Evolutionary conservation across 73 alveolate genomes (phyloP).

Genomic region (Uronychia setigera): DNA sequence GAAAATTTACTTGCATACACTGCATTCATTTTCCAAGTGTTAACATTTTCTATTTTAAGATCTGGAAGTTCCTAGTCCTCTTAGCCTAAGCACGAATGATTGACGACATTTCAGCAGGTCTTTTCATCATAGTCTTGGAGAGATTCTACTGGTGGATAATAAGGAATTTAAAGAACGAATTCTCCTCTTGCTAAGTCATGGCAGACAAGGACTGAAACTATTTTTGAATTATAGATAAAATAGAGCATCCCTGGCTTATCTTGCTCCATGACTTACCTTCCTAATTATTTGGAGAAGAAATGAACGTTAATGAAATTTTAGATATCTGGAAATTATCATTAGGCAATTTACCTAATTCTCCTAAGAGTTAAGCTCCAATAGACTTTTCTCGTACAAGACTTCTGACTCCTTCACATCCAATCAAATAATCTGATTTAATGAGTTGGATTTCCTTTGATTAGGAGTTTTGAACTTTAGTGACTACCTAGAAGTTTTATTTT

Average conservation of each 20-base stretch:
- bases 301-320: conserved; percentile 70
- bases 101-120: not conserved
- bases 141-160: conserved; percentile 65
- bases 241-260: conserved; percentile 66
- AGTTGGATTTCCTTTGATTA: not conserved
- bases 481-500: not conserved
- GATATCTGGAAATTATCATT: conserved; percentile 34
- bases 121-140: conserved; percentile 24
- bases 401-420: conserved; percentile 81
- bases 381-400: conserved; percentile 51
- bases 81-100: not conserved
- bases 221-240: conserved; percentile 64
- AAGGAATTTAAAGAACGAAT: conserved; percentile 68
- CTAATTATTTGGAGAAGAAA: conserved; percentile 41
- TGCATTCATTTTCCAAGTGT: conserved; percentile 73
- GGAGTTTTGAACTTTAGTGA: conserved; percentile 8
- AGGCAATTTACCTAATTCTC: conserved; percentile 29
- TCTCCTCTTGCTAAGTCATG: conserved; percentile 66
- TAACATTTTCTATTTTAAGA: conserved; percentile 42
- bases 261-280: conserved; percentile 14
- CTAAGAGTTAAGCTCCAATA: conserved; percentile 42
- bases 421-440: conserved; percentile 57
- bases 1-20: conserved; percentile 39
- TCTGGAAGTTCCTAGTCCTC: not conserved
- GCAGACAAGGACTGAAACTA: conserved; percentile 66